These are phyloP conservation scores for Penicillium desertorum DNA, from an alignment of 495 filamentous ascomycete species.

Conservation along the genomic window DNA sequence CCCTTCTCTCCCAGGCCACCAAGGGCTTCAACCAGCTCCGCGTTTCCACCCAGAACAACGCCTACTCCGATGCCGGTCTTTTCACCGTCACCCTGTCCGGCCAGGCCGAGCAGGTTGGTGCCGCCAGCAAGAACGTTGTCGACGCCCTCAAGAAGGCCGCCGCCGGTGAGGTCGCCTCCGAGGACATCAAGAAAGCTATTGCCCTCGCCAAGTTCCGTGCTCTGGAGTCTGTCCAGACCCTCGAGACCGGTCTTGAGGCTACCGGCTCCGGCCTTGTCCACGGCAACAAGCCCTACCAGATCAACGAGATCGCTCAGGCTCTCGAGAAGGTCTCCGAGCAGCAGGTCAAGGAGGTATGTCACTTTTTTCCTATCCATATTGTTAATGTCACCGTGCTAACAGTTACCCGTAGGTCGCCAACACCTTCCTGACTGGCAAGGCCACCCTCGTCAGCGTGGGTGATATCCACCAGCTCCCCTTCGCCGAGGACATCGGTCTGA, in stretches of 20 bases:
- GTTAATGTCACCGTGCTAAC: slow-evolving; percentile 20
- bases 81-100: slow-evolving; percentile 79
- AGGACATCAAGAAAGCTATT: slow-evolving; percentile 87
- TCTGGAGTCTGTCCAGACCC: slow-evolving; percentile 76
- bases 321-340: slow-evolving; percentile 79
- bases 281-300: slow-evolving; percentile 80
- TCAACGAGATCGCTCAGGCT: slow-evolving; percentile 75
- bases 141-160: slow-evolving; percentile 78
- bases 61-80: slow-evolving; percentile 94
- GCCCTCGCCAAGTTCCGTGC: slow-evolving; percentile 93
- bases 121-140: slow-evolving; percentile 61
- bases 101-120: slow-evolving; percentile 62
- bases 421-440: slow-evolving; percentile 81
- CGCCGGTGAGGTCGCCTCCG: slow-evolving; percentile 69
- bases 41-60: slow-evolving; percentile 68
- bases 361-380: slow-evolving; percentile 7
- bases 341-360: slow-evolving; percentile 81
- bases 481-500: slow-evolving; percentile 89
- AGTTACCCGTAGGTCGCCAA: slow-evolving; percentile 67
- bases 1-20: slow-evolving; percentile 75
- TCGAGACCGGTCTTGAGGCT: slow-evolving; percentile 63
- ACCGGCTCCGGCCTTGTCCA: slow-evolving; percentile 77
- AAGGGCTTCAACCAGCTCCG: slow-evolving; percentile 62
- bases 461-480: slow-evolving; percentile 87
- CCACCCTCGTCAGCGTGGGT: slow-evolving; percentile 73